Evolutionary conservation across 2,329 filamentous ascomycete species (phyloP), one percentile per base, ranked within the genome.

Genomic region (Endoconidiophora laricicola): DNA sequence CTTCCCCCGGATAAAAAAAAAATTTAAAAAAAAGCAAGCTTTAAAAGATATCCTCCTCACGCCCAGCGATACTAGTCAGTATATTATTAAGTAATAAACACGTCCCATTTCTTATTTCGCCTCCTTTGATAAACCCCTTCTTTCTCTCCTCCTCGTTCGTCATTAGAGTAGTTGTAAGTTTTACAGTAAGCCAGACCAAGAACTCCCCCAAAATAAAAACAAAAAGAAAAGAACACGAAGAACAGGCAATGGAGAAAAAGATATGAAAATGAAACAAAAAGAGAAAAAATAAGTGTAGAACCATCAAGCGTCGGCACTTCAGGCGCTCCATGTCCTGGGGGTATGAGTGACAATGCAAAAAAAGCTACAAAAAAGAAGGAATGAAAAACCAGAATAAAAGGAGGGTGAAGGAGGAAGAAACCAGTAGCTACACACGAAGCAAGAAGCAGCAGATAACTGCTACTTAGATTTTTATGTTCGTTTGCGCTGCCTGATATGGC

Each of bases 301-400:
- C n/a, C 12, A 49, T 20, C 16, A 23, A 42, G 20, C 5, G 36
- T 40, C 38, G n/a, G 7, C 38, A 23, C 44, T 7, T 22, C 16
- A 3, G 9, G 14, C 14, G 24, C 23, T 45, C n/a, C 6, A 7
- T 16, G 23, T 26, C 26, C 23, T 23, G 14, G 24, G 43, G 43
- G 43, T 45, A 45, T 45, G 43, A 45, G 38, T 48, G 20, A 39
- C 24, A 43, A 43, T 43, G 41, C 41, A 43, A n/a, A 51, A 47
- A 36, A 23, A 29, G 29, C 37, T n/a, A 38, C 14, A 20, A 23
- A 45, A 41, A 44, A 36, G 33, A 52, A 22, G 24, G 38, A 33
- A 48, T 29, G 47, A 40, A 45, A 47, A 37, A 38, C n/a, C 16
- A 20, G 9, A 33, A 33, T 33, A 9, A 9, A 3, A 33, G 9